Evolutionary conservation across 257 asterid species (phyloP), one percentile per base, ranked within the genome.

Genomic region (Parsonsia alboflavescens): DNA sequence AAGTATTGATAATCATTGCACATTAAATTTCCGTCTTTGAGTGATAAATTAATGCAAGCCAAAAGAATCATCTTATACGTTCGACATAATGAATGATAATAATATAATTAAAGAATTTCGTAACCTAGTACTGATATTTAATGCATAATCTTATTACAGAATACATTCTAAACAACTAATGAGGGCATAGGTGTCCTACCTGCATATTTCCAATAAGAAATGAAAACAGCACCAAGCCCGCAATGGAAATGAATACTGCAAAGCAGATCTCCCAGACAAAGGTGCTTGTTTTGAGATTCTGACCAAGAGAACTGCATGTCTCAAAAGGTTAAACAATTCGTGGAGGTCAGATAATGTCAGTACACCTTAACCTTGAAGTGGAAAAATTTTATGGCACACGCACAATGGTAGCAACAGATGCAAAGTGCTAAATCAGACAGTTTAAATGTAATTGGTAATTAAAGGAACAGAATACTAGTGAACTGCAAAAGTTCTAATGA

Each of bases 141-240:
- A 67, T 7, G 41, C 36, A 24, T 4, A 21, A 6, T 11, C 10
- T 15, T 9, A 3, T 3, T 26, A 44, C 17, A 8, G 62, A n/a
- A 59, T 26, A 41, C 12, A 53, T 6, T 70, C 7, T n/a, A 30
- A 28, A 49, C 22, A 71, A 75, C 76, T 56, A 63, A 72, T 21
- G 15, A 4, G 64, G 58, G 26, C 75, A 50, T 63, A 68, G 42
- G n/a, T 5, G 7, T 70, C 82, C 68, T 74, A 95, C 99, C 93
- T 95, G 99, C 99, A 95, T 95, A 82, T 95, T 95, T 80, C 99
- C 99, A 76, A 95, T 95, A 74, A 95, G 89, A 81, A 95, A 86
- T 9, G 99, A 87, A 79, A 95, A 95, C 57, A 95, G 85, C 86
- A 92, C 99, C 92, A 95, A 83, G 68, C 99, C 99, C 0, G 99